A percentile compares a stretch with the other conserved stretches of the same genome.
These are phyloP conservation scores for Neoscytalidium dimidiatum DNA, from an alignment of 2,329 filamentous ascomycete species.

Conservation along the genomic window DNA sequence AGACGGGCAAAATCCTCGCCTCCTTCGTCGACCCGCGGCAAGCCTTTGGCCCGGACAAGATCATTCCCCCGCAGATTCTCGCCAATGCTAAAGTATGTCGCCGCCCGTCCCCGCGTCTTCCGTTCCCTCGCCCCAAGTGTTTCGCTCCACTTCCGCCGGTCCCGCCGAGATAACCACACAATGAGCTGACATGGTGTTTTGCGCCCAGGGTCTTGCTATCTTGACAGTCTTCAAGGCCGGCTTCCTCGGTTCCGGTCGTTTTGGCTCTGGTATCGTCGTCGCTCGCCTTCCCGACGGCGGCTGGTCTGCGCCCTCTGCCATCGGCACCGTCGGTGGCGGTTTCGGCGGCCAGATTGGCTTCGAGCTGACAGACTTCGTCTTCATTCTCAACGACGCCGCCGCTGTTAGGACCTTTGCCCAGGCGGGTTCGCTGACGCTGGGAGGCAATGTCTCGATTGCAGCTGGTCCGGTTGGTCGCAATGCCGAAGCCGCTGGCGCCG, in stretches of 20 bases:
- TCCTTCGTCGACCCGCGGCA: conserved; percentile 95
- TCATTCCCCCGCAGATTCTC: conserved; percentile 89
- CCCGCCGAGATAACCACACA: conserved; percentile 2
- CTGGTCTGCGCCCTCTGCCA: conserved; percentile 82
- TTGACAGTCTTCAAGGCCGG: conserved; percentile 86
- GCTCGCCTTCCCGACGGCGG: conserved; percentile 74
- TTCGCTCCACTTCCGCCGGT: conserved; percentile 11
- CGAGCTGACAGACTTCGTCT: conserved; percentile 92
- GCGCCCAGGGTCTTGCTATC: conserved; percentile 71
- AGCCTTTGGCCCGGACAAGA: conserved; percentile 92
- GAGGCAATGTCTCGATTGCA: conserved; percentile 94
- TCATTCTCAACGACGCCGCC: conserved; percentile 89
- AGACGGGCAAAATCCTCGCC: conserved; percentile 91
- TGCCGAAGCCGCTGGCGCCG: conserved; percentile 92
- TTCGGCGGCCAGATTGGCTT: conserved; percentile 87
- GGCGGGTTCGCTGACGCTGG: conserved; percentile 84
- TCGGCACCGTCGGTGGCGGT: conserved; percentile 77
- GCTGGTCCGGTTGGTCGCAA: conserved; percentile 93
- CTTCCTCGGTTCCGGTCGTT: conserved; percentile 79
- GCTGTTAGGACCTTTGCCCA: conserved; percentile 95
- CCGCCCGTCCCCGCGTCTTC: background rate
- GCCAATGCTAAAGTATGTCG: conserved; percentile 79
- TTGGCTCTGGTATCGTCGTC: conserved; percentile 80
- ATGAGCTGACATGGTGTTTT: conserved; percentile 18
- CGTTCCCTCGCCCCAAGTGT: background rate